phyloP scores from a whole-genome alignment of 2,329 filamentous ascomycete species.

The Xylariaceae sp. region DNA sequence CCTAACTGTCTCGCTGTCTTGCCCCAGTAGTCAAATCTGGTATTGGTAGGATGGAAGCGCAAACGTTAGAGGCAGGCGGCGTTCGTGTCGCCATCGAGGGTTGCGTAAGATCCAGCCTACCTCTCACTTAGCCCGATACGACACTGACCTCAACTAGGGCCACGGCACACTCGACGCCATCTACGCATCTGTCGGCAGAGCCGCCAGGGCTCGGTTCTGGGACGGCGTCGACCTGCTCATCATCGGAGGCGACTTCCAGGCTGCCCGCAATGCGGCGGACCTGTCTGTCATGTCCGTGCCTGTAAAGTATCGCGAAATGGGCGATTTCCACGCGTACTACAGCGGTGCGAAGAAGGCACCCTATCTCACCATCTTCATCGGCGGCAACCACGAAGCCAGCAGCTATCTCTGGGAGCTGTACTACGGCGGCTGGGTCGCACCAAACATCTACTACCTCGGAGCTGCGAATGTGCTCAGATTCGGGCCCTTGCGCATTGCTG shows the following conservation, averaged over 20 bases:
- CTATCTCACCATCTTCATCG: slow-evolving; percentile 87
- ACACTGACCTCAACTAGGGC: slow-evolving; percentile 50
- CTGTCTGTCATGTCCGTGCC: slow-evolving; percentile 87
- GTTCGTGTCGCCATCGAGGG: slow-evolving; percentile 82
- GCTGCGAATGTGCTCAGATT: slow-evolving; percentile 84
- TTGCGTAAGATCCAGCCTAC: slow-evolving; percentile 57
- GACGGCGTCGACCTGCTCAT: slow-evolving; percentile 81
- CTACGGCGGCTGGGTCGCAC: slow-evolving; percentile 95
- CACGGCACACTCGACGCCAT: slow-evolving; percentile 91
- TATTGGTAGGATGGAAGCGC: background rate
- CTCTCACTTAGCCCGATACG: background rate
- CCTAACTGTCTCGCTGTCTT: too few relatives aligned
- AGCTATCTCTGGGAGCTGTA: slow-evolving; percentile 88
- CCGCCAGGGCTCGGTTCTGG: slow-evolving; percentile 71
- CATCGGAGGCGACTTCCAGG: slow-evolving; percentile 95
- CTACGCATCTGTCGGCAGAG: slow-evolving; percentile 69
- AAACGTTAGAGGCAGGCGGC: slow-evolving; percentile 26
- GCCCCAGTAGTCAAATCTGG: background rate
- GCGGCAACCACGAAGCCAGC: slow-evolving; percentile 92
- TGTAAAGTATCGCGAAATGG: slow-evolving; percentile 78
- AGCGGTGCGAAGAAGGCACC: slow-evolving; percentile 72
- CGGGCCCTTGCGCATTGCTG: slow-evolving; percentile 82
- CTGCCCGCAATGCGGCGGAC: slow-evolving; percentile 83
- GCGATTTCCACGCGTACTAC: slow-evolving; percentile 95
- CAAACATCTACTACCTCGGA: slow-evolving; percentile 95